Evolutionary conservation across 2,329 filamentous ascomycete genomes (phyloP).

Genomic region (Trichocomaceae sp.): DNA sequence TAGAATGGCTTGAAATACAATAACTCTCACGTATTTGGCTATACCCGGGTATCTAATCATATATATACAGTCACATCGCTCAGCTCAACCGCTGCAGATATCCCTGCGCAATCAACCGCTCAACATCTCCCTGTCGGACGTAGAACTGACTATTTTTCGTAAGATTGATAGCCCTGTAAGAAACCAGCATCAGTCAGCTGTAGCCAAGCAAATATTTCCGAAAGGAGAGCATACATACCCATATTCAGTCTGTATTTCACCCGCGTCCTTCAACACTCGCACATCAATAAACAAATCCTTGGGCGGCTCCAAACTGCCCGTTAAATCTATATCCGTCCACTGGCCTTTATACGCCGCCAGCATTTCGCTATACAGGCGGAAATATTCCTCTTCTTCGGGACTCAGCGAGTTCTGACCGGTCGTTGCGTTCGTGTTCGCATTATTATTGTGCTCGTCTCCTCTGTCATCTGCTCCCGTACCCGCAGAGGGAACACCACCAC

Average conservation of each 20-base stretch:
- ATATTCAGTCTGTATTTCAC: conserved; percentile 98
- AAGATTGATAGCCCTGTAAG: conserved; percentile 74
- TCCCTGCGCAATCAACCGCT: conserved; percentile 86
- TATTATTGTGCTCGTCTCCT: background rate
- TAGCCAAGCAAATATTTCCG: background rate
- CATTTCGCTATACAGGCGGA: conserved; percentile 83
- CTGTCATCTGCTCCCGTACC: background rate
- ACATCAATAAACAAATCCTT: conserved; percentile 95
- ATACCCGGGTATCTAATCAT: background rate
- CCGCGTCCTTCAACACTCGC: conserved; percentile 88
- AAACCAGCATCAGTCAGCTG: background rate
- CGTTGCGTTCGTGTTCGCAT: conserved; percentile 6
- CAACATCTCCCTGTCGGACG: conserved; percentile 90
- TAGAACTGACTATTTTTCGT: conserved; percentile 99
- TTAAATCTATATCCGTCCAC: conserved; percentile 96
- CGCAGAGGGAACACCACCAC: no score
- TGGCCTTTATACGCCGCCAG: conserved; percentile 95
- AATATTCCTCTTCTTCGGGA: conserved; percentile 94
- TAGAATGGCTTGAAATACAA: no score
- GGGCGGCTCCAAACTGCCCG: conserved; percentile 89
- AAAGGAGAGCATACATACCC: conserved; percentile 54
- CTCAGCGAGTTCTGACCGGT: conserved; percentile 66
- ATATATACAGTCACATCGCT: conserved; percentile 24
- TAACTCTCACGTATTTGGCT: background rate
- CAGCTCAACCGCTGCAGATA: conserved; percentile 86